These are phyloP conservation scores for Pseudogymnoascus sp. DNA, from an alignment of 2,329 filamentous ascomycete species.

Conservation along the genomic window DNA sequence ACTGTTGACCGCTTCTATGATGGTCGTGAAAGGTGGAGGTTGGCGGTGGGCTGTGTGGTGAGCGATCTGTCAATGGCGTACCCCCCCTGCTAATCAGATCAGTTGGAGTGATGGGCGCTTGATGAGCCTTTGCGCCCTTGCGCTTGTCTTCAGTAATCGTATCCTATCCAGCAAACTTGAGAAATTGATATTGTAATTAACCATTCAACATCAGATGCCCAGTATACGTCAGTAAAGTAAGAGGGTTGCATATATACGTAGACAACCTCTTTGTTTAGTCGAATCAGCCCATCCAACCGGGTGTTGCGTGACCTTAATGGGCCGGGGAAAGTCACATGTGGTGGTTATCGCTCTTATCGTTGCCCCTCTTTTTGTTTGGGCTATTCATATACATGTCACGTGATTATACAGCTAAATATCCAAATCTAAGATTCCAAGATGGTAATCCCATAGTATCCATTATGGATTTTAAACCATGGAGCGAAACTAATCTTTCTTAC, in stretches of 20 bases:
- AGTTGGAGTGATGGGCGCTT: not conserved
- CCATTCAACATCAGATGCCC: not conserved
- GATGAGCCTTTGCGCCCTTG: not conserved
- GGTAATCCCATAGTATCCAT: not conserved
- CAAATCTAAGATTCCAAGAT: not conserved
- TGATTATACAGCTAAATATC: not conserved
- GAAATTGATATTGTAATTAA: not conserved
- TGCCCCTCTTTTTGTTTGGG: not conserved
- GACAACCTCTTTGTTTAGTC: not conserved
- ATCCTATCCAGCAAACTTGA: not conserved
- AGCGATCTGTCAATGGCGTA: constrained; percentile 4
- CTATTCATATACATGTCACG: not conserved
- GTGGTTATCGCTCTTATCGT: not conserved
- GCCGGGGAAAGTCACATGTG: not conserved
- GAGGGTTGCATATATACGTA: constrained; percentile 7
- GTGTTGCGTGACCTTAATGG: constrained; percentile 2
- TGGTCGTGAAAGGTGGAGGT: not conserved
- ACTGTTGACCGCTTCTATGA: constrained; percentile 4
- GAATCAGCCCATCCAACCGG: constrained; percentile 3
- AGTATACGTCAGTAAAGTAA: not conserved
- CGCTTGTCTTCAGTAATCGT: not conserved
- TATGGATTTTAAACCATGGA: not conserved
- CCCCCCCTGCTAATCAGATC: not conserved
- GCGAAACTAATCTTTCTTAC: constrained; percentile 28
- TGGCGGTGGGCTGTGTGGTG: constrained; percentile 2